Conservation (phyloP, 2,329 filamentous ascomycete species). For the Nothopassalora personata region DNA sequence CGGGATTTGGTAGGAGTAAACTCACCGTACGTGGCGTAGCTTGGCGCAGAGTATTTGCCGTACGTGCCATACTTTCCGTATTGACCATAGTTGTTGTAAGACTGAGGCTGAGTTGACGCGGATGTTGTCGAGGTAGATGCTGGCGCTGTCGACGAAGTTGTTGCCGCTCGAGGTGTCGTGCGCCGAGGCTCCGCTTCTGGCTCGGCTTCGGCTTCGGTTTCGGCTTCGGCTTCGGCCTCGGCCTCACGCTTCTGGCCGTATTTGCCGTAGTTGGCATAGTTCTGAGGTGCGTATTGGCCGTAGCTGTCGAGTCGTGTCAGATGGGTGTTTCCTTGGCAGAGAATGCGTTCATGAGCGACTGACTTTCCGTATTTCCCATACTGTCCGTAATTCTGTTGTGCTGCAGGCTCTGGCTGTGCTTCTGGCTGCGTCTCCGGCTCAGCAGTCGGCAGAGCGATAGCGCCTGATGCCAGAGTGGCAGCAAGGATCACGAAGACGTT, state of each 20-base stretch:
- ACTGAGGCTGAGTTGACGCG: background rate
- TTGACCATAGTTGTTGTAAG: background rate
- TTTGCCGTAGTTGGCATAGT: background rate
- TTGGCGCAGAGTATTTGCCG: background rate
- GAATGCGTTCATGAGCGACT: background rate
- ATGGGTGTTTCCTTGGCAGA: background rate
- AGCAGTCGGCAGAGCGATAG: slow-evolving; percentile 12
- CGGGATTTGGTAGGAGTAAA: no score
- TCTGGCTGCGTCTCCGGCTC: slow-evolving; percentile 6
- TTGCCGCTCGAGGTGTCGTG: background rate
- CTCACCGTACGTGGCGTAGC: background rate
- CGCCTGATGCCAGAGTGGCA: slow-evolving; percentile 8
- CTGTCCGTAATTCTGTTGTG: background rate
- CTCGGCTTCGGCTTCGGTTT: background rate
- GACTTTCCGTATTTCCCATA: slow-evolving; percentile 3
- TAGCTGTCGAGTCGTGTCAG: background rate
- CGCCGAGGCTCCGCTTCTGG: background rate
- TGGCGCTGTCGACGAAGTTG: background rate
- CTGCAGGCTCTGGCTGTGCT: slow-evolving; percentile 3
- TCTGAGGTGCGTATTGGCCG: background rate
- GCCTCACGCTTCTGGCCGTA: background rate
- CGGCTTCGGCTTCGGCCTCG: background rate
- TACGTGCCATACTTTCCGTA: background rate
- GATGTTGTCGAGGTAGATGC: background rate
- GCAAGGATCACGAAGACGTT: slow-evolving; percentile 10